Evolutionary conservation across 1,139 yeast species (phyloP), one percentile per base, ranked within the genome.

Genomic region (Kodamaea sp.): DNA sequence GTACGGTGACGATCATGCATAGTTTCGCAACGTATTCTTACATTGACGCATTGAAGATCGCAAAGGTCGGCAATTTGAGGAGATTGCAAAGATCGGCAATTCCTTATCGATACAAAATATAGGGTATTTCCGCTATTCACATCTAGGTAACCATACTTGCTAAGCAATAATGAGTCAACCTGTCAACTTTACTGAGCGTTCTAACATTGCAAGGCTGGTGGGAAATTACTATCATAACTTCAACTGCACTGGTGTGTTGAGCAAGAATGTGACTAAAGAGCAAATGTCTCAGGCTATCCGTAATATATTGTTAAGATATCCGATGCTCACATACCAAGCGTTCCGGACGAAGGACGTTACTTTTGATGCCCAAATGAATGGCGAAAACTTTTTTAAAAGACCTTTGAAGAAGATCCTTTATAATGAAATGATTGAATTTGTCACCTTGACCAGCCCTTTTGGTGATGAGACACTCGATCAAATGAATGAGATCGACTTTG

Each of bases 241-340:
- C 46, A 58, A 54, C 34, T 40, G 66, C 10, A 48, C 59, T 3
- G 66, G 54, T 3, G 48, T 49, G 25, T 63, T 61, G 44, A 57
- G 49, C 34, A 34, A 41, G 2, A 40, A 30, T 1, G 39, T 65
- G 2, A 42, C 52, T 9, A 40, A 38, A 8, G 45, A 31, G 2
- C 36, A 47, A 9, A 44, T 67, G n/a, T 58, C 70, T 0, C 44
- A 52, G 37, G 67, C 63, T 0, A 44, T 67, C 30, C 34, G 47
- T 8, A 29, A 41, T 6, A 29, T 65, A 9, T 42, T 66, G 3
- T 27, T 44, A 9, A 47, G 51, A 20, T 47, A 57, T 42, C 58
- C 65, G 4, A 46, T 46, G 10, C 53, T 65, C 8, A 48, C 54
- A 0, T 43, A 45, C 35, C 58, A 60, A 38, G 51, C 50, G 32